Base-by-base conservation (phyloP, 768 basidiomycete species). In the Scleroderma citrinum region DNA sequence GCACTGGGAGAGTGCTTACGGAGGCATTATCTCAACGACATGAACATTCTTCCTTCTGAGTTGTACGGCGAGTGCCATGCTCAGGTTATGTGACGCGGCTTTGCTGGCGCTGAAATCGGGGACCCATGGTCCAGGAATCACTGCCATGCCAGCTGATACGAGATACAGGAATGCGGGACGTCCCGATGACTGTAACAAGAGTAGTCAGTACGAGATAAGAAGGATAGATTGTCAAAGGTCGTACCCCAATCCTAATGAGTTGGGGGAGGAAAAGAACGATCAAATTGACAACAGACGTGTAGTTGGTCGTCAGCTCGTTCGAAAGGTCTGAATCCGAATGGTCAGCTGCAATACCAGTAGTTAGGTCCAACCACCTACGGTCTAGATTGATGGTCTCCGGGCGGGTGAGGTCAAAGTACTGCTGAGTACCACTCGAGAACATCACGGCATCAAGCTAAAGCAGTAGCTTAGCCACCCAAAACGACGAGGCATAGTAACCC, bases 91-190 rank as follows among this genome's bases (percentile, higher is more conserved):
- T 34, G 82, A 56, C 1, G 79, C 80, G 4, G 80, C 78, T 58
- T 82, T 82, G 5, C 74, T 73, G 0, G 81, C 81, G 29, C 69
- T 76, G 55, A 83, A 83, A 44, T 76, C 74, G 2, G 72, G 61
- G 0, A 79, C 62, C 36, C 55, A 57, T 1, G 75, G 64, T 1
- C 58, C 63, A 1, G 80, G 79, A 35, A 70, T 47, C 30, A 81
- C 68, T 3, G 62, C 76, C 20, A 82, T 65, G 14, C 69, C 76
- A 6, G 80, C 79, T 0, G 79, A 74, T 37, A 84, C 71, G 2
- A 76, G 69, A n/a, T 76, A 60, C 23, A 81, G 67, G 59, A 75
- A 76, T 21, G 70, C 71, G 6, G 73, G 75, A 7, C 67, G 71
- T 4, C 74, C 75, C 59, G 72, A 5, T 35, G 12, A 56, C n/a